Percentiles rank a stretch among this genome's conserved stretches.
These are phyloP conservation scores for Trichoderma parareesei DNA, from an alignment of 495 filamentous ascomycete species.

Conservation along the genomic window DNA sequence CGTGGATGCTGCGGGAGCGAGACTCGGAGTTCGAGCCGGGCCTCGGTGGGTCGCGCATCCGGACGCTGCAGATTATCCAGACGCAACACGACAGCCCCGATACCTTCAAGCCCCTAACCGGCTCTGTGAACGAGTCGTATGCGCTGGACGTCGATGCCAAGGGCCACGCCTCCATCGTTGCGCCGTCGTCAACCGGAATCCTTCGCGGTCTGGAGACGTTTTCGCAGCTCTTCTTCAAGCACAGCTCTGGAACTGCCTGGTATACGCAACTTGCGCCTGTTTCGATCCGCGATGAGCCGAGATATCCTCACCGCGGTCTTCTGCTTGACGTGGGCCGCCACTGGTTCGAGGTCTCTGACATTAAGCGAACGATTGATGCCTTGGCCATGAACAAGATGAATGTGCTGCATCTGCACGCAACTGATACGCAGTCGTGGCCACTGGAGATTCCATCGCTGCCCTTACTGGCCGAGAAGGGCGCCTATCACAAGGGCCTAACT, in stretches of 20 bases:
- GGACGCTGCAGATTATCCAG: conserved; percentile 50
- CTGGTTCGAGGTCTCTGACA: conserved; percentile 53
- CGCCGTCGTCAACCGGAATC: conserved; percentile 55
- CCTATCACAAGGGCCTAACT: conserved; percentile 50
- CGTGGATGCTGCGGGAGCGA: conserved; percentile 66
- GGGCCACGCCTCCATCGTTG: conserved; percentile 51
- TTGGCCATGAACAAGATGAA: conserved; percentile 73
- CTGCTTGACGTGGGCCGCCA: conserved; percentile 65
- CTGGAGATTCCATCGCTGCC: conserved; percentile 67
- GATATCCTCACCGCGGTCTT: conserved; percentile 63
- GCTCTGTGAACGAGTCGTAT: conserved; percentile 67
- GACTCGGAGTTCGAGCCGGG: conserved; percentile 54
- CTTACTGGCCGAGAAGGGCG: conserved; percentile 58
- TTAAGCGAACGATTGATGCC: conserved; percentile 64
- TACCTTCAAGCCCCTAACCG: conserved; percentile 49
- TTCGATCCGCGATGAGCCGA: conserved; percentile 54
- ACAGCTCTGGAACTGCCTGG: conserved; percentile 43
- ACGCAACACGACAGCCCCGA: conserved; percentile 42
- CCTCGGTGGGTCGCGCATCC: conserved; percentile 37
- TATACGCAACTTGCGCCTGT: conserved; percentile 64
- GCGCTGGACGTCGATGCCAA: conserved; percentile 45
- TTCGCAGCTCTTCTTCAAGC: conserved; percentile 65
- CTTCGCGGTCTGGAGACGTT: conserved; percentile 62
- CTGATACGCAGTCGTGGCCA: conserved; percentile 80
- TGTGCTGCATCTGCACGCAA: conserved; percentile 66